Evolutionary conservation across 1,284 basidiomycete species (phyloP), one percentile per base, ranked within the genome.

Genomic region (Lentinus polychrous): DNA sequence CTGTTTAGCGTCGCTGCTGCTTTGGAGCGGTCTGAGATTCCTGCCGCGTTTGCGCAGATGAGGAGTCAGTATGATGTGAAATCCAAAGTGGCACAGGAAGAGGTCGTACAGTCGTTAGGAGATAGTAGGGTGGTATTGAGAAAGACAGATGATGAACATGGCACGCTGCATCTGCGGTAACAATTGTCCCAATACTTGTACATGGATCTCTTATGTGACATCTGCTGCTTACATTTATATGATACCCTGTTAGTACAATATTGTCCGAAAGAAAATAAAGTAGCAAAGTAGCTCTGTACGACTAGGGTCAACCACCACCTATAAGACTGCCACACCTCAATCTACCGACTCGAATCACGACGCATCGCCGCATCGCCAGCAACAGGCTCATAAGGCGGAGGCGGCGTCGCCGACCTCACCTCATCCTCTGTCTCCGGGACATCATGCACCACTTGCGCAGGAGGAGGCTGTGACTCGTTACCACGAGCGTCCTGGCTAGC

Each of bases 381-480:
- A 23, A 55, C 49, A 8, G 54, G 50, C 37, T 55, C 52, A 44
- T 60, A 60, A 2, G 58, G 53, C 11, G 59, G 59, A n/a, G 59
- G 59, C 8, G 59, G 59, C 7, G 57, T 59, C 27, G 54, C 49
- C 2, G 55, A 55, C 1, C 58, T 50, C n/a, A 36, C 52, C 2
- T 55, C 49, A 15, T 49, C 48, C 12, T 31, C 22, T 10, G 27
- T 27, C 27, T 27, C 27, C 27, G 27, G 27, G 10, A 27, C 27
- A 37, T 46, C 47, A 35, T 43, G 45, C 49, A 22, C 52, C 11
- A 40, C 45, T 35, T 50, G 50, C 22, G 39, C 44, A 37, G 52
- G 50, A 14, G 49, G 12, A 32, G 53, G 45, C 4, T 42, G 42
- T 14, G n/a, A n/a, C n/a, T n/a, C 43, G 6, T 15, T 27, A 12